Evolutionary conservation across 2,329 filamentous ascomycete species (phyloP).

Genomic region (Fusarium fracticaudum): DNA sequence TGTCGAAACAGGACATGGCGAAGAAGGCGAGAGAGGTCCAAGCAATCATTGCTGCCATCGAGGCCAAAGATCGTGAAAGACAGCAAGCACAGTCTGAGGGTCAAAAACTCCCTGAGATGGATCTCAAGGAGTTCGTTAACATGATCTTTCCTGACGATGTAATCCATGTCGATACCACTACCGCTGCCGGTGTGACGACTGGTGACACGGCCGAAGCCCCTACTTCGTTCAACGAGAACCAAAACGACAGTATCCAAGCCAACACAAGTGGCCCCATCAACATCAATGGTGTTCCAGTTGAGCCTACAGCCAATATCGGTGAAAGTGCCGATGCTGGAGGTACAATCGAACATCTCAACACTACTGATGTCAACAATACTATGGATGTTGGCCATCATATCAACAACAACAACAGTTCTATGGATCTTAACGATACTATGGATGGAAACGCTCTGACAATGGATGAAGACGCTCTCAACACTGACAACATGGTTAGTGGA

Average conservation of each 20-base stretch:
- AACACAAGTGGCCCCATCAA: neutral
- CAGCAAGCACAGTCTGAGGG: neutral
- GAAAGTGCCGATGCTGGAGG: neutral
- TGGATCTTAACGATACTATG: neutral
- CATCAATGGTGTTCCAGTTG: neutral
- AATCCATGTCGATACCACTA: neutral
- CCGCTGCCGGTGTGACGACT: neutral
- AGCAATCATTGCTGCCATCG: neutral
- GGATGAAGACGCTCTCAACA: neutral
- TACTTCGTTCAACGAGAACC: neutral
- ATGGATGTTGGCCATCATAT: neutral
- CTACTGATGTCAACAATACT: neutral
- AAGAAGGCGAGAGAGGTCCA: neutral
- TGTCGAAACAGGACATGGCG: neutral
- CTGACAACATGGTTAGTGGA: neutral
- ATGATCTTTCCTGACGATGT: neutral
- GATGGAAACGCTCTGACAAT: neutral
- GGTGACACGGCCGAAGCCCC: neutral
- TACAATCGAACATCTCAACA: neutral
- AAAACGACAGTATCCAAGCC: neutral
- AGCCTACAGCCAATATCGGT: neutral
- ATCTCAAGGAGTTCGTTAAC: neutral
- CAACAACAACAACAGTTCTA: neutral
- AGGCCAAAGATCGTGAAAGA: conserved; percentile 14
- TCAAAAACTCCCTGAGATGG: neutral